Base-by-base conservation (phyloP, 495 filamentous ascomycete genomes). In the Peziza echinospora region DNA sequence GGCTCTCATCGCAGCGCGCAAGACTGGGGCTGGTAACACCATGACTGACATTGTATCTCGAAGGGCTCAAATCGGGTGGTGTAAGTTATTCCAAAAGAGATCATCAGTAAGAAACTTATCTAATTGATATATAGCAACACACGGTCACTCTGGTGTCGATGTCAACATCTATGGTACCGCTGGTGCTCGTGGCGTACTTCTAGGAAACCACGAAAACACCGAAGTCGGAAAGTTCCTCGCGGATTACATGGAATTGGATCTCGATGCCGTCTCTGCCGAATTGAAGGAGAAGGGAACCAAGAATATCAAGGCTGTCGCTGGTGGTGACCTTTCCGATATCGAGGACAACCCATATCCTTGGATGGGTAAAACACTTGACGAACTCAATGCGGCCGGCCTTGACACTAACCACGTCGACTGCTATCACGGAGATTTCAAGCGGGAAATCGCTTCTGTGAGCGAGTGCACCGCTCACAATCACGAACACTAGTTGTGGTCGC, bases 201-300 rank as follows among this genome's bases (percentile, higher is more conserved):
- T 69, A 1, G 89, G 89, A 4, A 94, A 94, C 59, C 76, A 87
- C 49, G 89, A 97, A 67, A 97, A 97, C 59, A 97, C 81, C 3
- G 82, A 96, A 10, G 68, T 97, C 3, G 89, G 89, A 11, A 62
- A 67, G 24, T 96, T 92, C 61, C 63, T 97, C 19, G 64, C 71
- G 16, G 66, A 75, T 9, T 97, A 87, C 55, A 70, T 97, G 1
- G 76, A 73, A 42, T 68, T 96, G 13, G 77, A 93, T 55, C 69
- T 93, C 0, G 71, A 79, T 0, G 64, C 66, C 19, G 72, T 92
- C 37, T 93, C 85, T 2, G 68, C 73, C 55, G 72, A 82, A 59
- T 66, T 96, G 34, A 69, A 65, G 37, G 63, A 78, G 46, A 78
- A 82, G 60, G 66, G 65, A 21, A 59, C 68, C 53, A 46, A 52